Evolutionary conservation across 768 basidiomycete genomes (phyloP), one percentile per base, ranked within the genome.

Genomic region (Lactarius evosmus): DNA sequence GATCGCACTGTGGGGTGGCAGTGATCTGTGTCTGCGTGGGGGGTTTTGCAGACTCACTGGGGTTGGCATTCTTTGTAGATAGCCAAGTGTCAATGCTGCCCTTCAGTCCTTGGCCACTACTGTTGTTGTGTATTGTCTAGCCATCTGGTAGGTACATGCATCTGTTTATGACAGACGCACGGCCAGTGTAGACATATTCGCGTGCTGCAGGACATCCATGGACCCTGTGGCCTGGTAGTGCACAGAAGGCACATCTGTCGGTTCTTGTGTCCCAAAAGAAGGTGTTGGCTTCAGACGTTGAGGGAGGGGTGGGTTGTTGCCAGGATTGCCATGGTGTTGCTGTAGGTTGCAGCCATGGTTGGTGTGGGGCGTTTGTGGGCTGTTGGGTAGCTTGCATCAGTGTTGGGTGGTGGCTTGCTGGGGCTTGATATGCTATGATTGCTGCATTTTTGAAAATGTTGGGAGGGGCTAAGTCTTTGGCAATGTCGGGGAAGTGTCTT

Each of bases 181-280:
- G 36, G 25, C 36, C 34, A 0, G 38, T 54, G 19, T 16, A 5
- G 27, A 61, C 52, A 17, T 61, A 61, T 19, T 61, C 60, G 6
- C 25, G 9, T 0, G 60, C 60, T 0, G 9, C n/a, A 0, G 36
- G 25, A 17, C 60, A 61, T 12, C 12, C 16, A 7, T 52, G 25
- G 52, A 61, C 22, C 0, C 14, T 4, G 22, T 61, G 60, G 12
- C 60, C 60, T 0, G 0, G 38, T 7, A 30, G 51, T 0, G 22
- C 8, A 9, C 60, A 61, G 52, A 61, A 61, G 16, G 51, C 32
- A 40, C 58, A 59, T 3, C 46, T 32, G 5, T n/a, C n/a, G n/a
- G n/a, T n/a, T n/a, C n/a, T n/a, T n/a, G n/a, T n/a, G n/a, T n/a
- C n/a, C n/a, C n/a, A n/a, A n/a, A n/a, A n/a, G n/a, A n/a, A n/a